A percentile compares a stretch with the other conserved stretches of the same genome.
These are phyloP conservation scores for Volvox africanus DNA, from an alignment of 139 green algal species.

Conservation along the genomic window DNA sequence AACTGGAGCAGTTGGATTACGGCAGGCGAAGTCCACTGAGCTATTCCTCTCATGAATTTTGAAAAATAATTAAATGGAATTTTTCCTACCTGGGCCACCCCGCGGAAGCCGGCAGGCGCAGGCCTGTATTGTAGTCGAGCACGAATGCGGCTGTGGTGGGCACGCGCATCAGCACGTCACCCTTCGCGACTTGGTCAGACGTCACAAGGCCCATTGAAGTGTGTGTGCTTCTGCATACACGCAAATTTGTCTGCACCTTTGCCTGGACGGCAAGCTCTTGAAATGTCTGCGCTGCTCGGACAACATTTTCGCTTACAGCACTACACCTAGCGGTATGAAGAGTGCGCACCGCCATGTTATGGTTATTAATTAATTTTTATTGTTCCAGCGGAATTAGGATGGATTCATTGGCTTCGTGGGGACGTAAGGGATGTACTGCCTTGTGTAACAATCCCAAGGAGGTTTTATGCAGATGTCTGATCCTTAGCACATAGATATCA, in stretches of 20 bases:
- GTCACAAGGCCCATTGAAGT: not conserved
- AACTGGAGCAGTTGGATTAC: no score
- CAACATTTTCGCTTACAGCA: not conserved
- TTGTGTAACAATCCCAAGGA: no score
- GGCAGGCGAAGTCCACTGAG: no score
- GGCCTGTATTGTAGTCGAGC: constrained; percentile 11
- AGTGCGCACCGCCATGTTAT: not conserved
- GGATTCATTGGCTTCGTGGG: no score
- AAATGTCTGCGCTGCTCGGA: not conserved
- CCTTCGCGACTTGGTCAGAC: not conserved
- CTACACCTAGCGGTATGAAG: not conserved
- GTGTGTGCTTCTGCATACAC: not conserved
- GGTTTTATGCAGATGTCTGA: no score
- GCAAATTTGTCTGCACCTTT: not conserved
- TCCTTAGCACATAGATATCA: no score
- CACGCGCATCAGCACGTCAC: constrained; percentile 9
- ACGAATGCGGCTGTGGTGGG: not conserved
- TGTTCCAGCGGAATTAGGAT: no score
- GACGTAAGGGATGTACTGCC: no score
- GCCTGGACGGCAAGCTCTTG: not conserved
- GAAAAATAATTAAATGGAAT: no score
- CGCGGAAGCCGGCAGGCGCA: not conserved
- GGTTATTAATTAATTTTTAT: no score
- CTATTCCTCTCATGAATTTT: no score
- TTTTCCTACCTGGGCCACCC: constrained; percentile 27